Percentiles rank a stretch among this genome's conserved stretches.
phyloP scores from a whole-genome alignment of 345 rosid genomes.

The Hibiscus syriacus region DNA sequence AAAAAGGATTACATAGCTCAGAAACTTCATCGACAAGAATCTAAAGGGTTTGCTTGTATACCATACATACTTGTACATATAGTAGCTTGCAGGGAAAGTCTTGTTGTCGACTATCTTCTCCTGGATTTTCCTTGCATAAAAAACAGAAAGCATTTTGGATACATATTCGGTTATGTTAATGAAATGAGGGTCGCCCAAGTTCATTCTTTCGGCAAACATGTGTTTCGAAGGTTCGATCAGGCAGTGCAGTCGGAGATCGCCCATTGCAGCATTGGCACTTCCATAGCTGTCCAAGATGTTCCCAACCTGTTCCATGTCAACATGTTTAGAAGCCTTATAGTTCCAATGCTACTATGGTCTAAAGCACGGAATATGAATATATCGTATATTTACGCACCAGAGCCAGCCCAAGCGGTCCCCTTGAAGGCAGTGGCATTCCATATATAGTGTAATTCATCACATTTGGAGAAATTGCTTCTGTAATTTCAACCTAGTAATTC shows the following conservation, averaged over 20 bases:
- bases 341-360: background rate
- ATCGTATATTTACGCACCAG: conserved; percentile 29
- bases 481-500: conserved; percentile 58
- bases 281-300: conserved; percentile 67
- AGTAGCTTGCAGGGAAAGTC: conserved; percentile 80
- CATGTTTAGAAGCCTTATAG: conserved; percentile 1
- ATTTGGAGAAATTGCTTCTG: conserved; percentile 46
- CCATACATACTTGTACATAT: conserved; percentile 38
- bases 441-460: conserved; percentile 61
- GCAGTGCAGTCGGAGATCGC: too few species aligned
- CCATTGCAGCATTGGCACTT: conserved; percentile 41
- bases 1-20: background rate
- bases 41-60: background rate
- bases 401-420: conserved; percentile 69
- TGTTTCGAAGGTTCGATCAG: conserved; percentile 84
- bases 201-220: conserved; percentile 86
- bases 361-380: background rate
- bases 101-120: conserved; percentile 62
- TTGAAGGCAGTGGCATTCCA: conserved; percentile 96
- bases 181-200: conserved; percentile 78
- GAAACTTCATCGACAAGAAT: conserved; percentile 8
- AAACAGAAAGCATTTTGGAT: conserved; percentile 58
- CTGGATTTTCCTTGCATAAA: conserved; percentile 45
- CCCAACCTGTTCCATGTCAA: conserved; percentile 40
- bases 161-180: conserved; percentile 30